These are phyloP conservation scores for Acacia confusa DNA, from an alignment of 306 rosid genomes.

Conservation along the genomic window DNA sequence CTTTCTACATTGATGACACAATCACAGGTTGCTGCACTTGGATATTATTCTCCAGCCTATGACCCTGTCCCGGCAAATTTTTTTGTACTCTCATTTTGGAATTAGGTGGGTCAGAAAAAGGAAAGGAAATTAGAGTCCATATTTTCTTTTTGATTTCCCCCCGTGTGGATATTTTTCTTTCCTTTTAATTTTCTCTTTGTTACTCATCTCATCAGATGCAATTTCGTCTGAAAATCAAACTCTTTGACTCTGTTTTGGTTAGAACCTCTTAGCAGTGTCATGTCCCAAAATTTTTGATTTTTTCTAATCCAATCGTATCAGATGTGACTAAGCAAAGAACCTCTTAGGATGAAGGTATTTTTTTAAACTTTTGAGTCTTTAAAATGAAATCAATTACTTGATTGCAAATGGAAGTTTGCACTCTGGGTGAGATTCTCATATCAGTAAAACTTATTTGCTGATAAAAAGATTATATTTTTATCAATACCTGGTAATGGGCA, in stretches of 20 bases:
- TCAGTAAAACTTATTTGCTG: background rate
- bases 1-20: background rate
- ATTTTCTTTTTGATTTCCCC: background rate
- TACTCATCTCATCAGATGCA: background rate
- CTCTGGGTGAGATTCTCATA: background rate
- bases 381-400: background rate
- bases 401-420: constrained; percentile 9
- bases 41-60: constrained; percentile 30
- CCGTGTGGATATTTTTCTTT: background rate
- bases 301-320: constrained; percentile 23
- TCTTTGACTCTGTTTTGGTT: background rate
- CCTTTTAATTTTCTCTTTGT: background rate
- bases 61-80: constrained; percentile 11
- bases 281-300: constrained; percentile 27
- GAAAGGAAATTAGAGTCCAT: background rate
- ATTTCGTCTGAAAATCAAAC: constrained; percentile 20
- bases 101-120: background rate
- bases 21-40: background rate
- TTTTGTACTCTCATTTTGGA: background rate
- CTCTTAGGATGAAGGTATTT: background rate
- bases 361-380: background rate
- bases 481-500: background rate
- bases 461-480: background rate
- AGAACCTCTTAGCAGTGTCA: too few species aligned
- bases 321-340: background rate